A percentile compares a stretch with the other conserved stretches of the same genome.
These are phyloP conservation scores for Xylaria polymorpha DNA, from an alignment of 2,329 filamentous ascomycete genomes.

Conservation along the genomic window DNA sequence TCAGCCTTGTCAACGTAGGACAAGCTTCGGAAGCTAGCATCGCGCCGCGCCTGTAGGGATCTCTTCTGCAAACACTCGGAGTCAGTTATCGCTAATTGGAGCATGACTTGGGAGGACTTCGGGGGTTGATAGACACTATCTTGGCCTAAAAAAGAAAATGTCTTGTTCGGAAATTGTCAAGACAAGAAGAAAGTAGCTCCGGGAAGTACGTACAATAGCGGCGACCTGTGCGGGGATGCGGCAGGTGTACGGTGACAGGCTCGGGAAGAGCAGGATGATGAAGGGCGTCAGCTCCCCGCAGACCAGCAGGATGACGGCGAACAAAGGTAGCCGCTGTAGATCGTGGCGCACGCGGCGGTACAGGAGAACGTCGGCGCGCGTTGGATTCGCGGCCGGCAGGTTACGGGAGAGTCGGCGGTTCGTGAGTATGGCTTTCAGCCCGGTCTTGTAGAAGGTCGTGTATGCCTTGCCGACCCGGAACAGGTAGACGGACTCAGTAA, in stretches of 20 bases:
- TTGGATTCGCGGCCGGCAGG: conserved; percentile 53
- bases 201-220: conserved; percentile 56
- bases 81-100: no score
- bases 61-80: not conserved
- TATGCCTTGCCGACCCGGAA: conserved; percentile 79
- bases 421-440: conserved; percentile 77
- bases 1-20: conserved; percentile 37
- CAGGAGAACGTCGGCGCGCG: conserved; percentile 77
- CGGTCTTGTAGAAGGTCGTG: conserved; percentile 86
- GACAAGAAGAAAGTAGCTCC: no score
- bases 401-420: conserved; percentile 69
- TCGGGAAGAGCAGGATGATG: conserved; percentile 76
- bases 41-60: conserved; percentile 65
- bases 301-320: conserved; percentile 78
- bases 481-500: no score
- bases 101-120: no score
- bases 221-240: conserved; percentile 81
- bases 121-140: no score
- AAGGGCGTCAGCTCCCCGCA: conserved; percentile 90
- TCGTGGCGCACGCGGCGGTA: conserved; percentile 76
- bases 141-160: no score
- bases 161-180: no score
- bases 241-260: conserved; percentile 82
- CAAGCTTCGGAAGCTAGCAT: conserved; percentile 60
- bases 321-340: conserved; percentile 79